Evolutionary conservation across 306 rosid genomes (phyloP).

Genomic region (Cajanus cajan): DNA sequence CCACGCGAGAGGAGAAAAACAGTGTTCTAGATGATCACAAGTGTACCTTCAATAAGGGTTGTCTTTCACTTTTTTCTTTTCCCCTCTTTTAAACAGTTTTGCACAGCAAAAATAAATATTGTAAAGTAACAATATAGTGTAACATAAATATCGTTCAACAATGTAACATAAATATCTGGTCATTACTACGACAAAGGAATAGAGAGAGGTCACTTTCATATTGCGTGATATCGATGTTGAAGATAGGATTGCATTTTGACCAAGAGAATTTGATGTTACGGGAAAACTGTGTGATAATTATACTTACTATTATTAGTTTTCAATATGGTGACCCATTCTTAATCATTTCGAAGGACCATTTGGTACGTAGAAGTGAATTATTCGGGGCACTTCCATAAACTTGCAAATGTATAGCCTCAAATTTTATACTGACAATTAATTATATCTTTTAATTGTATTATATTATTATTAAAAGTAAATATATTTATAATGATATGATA

Average conservation of each 20-base stretch:
- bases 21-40: background rate
- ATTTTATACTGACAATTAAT: no score
- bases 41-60: background rate
- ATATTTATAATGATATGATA: no score
- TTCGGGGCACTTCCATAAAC: background rate
- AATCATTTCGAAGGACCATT: slow-evolving; percentile 37
- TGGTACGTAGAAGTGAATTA: background rate
- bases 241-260: slow-evolving; percentile 61
- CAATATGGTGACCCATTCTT: slow-evolving; percentile 40
- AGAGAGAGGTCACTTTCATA: background rate
- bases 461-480: no score
- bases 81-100: background rate
- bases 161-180: background rate
- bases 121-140: background rate
- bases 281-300: slow-evolving; percentile 41
- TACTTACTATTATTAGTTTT: slow-evolving; percentile 35
- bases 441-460: no score
- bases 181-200: background rate
- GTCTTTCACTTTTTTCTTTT: background rate
- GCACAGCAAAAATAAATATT: background rate
- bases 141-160: background rate
- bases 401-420: background rate
- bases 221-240: background rate
- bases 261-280: slow-evolving; percentile 34
- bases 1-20: background rate